phyloP scores from a whole-genome alignment of 148 eudicot species.

The Chenopodium formosanum region DNA sequence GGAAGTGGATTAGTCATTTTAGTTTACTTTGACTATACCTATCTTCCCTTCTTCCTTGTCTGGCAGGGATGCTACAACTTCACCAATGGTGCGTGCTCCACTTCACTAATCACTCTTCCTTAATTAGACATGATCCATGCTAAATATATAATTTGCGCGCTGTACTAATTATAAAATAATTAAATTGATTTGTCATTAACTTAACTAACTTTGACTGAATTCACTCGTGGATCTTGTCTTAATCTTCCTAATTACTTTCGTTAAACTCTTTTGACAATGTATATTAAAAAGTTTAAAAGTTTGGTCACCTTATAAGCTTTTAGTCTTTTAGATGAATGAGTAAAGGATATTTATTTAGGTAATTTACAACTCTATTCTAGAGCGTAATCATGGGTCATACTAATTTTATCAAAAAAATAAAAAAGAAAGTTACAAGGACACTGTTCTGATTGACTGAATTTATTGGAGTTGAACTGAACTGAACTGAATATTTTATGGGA shows the following conservation, averaged over 20 bases:
- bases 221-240: neutral
- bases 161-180: neutral
- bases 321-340: neutral
- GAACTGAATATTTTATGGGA: too few relatives aligned
- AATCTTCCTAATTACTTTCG: neutral
- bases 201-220: neutral
- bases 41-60: constrained; percentile 5
- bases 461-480: too few relatives aligned
- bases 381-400: too few relatives aligned
- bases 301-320: neutral
- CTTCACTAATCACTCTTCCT: neutral
- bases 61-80: constrained; percentile 6
- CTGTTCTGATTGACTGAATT: too few relatives aligned
- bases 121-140: neutral
- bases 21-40: constrained; percentile 19
- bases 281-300: neutral
- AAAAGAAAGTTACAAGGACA: too few relatives aligned
- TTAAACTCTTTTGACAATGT: neutral
- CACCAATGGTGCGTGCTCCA: neutral
- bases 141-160: neutral
- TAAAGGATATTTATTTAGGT: neutral
- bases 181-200: neutral
- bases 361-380: too few relatives aligned
- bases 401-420: too few relatives aligned
- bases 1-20: constrained; percentile 4